Evolutionary conservation across 2,329 filamentous ascomycete species (phyloP), one percentile per base, ranked within the genome.

Genomic region (Hypocreales sp.): DNA sequence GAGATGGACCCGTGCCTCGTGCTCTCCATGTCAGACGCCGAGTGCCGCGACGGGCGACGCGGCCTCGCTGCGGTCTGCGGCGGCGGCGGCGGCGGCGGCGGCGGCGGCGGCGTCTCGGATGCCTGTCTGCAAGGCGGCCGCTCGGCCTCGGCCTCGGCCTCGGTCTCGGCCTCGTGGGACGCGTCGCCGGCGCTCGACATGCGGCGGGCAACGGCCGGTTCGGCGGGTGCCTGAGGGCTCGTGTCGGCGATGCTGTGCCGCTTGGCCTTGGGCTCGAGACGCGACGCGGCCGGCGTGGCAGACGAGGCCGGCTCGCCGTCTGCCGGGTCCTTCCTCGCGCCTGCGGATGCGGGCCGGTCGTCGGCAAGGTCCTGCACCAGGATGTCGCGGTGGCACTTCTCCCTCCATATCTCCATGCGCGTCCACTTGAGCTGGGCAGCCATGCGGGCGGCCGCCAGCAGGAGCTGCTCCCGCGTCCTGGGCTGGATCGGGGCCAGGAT

Each of bases 351-450:
- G 19, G 45, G 42, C 17, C 37, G 34, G 24, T 93, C 86, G 39
- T 93, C 82, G 29, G 87, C 79, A 7, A 95, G 58, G 46, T 98
- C 90, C 51, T 84, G 67, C 5, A 73, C 61, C 13, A 98, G 58
- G 33, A 95, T 86, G 41, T 94, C 87, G 22, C 78, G 75, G 50
- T 98, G 86, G 38, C 86, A 94, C 44, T 73, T 87, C 41, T 87
- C 69, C 29, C 76, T 79, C 83, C 86, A 94, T 13, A 94, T 90
- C 38, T 93, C 83, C 47, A 92, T 78, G 34, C 87, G 69, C n/a
- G 78, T 75, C 87, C 87, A 94, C 48, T 90, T 92, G 33, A 98
- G 57, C 47, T 87, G 84, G 4, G 83, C 83, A 30, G 86, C 75
- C 54, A 92, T 76, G 7, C 79, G 73, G 5, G 77, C 82, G 13